phyloP scores from a whole-genome alignment of 2,329 filamentous ascomycete genomes.

The Hymenoscyphus linearis region DNA sequence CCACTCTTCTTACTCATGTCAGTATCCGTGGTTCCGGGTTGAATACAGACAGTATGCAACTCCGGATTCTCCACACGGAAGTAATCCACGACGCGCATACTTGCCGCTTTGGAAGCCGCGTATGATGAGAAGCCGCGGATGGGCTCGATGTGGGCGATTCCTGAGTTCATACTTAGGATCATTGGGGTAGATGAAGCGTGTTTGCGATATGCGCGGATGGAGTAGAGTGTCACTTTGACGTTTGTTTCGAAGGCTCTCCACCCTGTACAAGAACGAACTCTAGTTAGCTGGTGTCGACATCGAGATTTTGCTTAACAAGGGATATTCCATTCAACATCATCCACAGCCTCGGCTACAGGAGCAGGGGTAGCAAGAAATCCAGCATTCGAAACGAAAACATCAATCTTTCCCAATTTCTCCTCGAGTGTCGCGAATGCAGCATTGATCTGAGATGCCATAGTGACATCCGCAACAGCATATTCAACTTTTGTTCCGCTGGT shows the following conservation, averaged over 20 bases:
- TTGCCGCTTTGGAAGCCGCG: slow-evolving; percentile 38
- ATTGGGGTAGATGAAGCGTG: background rate
- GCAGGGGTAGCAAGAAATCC: slow-evolving; percentile 30
- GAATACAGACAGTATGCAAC: slow-evolving; percentile 37
- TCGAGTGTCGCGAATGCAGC: slow-evolving; percentile 31
- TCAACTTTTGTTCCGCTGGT: slow-evolving; percentile 33
- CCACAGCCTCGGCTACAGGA: slow-evolving; percentile 25
- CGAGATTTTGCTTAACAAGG: background rate
- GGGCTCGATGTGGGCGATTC: background rate
- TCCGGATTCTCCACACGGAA: slow-evolving; percentile 37
- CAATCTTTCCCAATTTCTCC: slow-evolving; percentile 29
- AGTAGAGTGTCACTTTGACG: slow-evolving; percentile 6
- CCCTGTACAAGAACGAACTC: background rate
- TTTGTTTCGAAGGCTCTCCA: slow-evolving; percentile 10
- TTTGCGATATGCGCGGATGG: slow-evolving; percentile 4
- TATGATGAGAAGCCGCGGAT: slow-evolving; percentile 34
- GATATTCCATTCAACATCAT: slow-evolving; percentile 28
- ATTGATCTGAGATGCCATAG: slow-evolving; percentile 31
- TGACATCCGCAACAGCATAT: slow-evolving; percentile 32
- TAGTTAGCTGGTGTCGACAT: background rate
- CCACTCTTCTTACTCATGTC: background rate
- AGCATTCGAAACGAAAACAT: slow-evolving; percentile 39
- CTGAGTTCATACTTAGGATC: slow-evolving; percentile 1
- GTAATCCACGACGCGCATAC: slow-evolving; percentile 38
- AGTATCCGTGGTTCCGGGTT: slow-evolving; percentile 35